A percentile compares a stretch with the other conserved stretches of the same genome.
Conservation (phyloP, 2,329 filamentous ascomycete genomes). For the Nemania serpens region DNA sequence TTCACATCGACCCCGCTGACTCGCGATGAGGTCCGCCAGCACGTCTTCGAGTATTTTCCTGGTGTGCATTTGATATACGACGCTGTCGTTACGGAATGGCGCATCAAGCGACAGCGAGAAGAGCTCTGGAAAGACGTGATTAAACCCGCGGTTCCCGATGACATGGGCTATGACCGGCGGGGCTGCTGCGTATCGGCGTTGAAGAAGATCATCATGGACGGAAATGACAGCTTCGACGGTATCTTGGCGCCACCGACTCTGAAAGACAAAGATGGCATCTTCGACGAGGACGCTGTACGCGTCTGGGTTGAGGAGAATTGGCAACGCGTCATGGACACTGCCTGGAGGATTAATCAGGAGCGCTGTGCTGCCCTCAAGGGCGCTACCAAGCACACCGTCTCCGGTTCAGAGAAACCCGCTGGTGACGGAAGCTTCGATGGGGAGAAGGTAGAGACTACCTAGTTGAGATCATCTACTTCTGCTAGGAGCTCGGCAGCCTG, state of each 20-base stretch:
- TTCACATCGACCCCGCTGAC: slow-evolving; percentile 42
- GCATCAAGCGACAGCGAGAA: slow-evolving; percentile 46
- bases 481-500: not conserved
- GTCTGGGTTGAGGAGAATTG: slow-evolving; percentile 50
- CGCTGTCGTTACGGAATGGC: slow-evolving; percentile 48
- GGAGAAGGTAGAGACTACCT: not conserved
- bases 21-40: slow-evolving; percentile 57
- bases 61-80: slow-evolving; percentile 51
- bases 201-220: slow-evolving; percentile 55
- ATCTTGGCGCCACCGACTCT: slow-evolving; percentile 35
- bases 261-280: slow-evolving; percentile 48
- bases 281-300: slow-evolving; percentile 47
- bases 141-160: slow-evolving; percentile 43
- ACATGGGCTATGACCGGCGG: slow-evolving; percentile 36
- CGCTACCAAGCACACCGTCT: slow-evolving; percentile 14
- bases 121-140: slow-evolving; percentile 54
- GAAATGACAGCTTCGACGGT: slow-evolving; percentile 46
- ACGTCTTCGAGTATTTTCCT: slow-evolving; percentile 59
- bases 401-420: slow-evolving; percentile 10
- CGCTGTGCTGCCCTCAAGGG: not conserved
- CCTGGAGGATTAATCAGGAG: slow-evolving; percentile 5
- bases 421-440: not conserved
- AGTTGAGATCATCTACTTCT: not conserved
- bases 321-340: not conserved
- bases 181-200: slow-evolving; percentile 48